A percentile compares a stretch with the other conserved stretches of the same genome.
Conservation (phyloP, 1,139 yeast genomes). For the Arxiozyma telluris region DNA sequence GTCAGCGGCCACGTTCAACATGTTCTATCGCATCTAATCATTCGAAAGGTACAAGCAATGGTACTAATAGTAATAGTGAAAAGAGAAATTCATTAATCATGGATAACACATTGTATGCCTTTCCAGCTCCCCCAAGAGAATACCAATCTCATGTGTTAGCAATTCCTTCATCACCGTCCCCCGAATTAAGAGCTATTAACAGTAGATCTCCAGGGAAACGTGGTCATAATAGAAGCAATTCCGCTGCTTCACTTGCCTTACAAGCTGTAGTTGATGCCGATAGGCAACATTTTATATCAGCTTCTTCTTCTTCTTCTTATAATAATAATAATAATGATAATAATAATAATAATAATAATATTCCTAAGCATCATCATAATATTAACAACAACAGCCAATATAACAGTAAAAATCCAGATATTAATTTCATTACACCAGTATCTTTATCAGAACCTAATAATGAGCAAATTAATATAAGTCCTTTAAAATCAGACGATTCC, state of each 20-base stretch:
- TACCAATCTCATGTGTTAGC: conserved; percentile 27
- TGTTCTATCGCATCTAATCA: conserved; percentile 29
- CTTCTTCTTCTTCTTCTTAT: not conserved
- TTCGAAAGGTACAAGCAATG: conserved; percentile 12
- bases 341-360: not conserved
- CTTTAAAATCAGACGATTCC: not conserved
- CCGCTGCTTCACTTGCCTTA: conserved; percentile 53
- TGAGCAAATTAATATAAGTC: not conserved
- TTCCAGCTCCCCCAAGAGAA: conserved; percentile 30
- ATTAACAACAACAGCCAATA: not conserved
- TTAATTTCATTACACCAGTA: not conserved
- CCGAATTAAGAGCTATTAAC: conserved; percentile 7
- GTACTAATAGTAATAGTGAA: conserved; percentile 14
- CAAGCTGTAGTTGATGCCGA: conserved; percentile 61
- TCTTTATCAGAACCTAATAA: not conserved
- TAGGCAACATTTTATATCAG: conserved; percentile 11
- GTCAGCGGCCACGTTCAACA: conserved; percentile 26
- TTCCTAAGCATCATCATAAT: not conserved
- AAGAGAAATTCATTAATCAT: conserved; percentile 28
- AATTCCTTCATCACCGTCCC: conserved; percentile 24
- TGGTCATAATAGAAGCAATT: conserved; percentile 26
- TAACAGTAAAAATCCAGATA: not conserved
- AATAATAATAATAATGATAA: not conserved
- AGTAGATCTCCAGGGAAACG: conserved; percentile 15
- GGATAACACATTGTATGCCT: conserved; percentile 22